Evolutionary conservation across 805 yeast genomes (phyloP).

Genomic region (Starmera amethionina): DNA sequence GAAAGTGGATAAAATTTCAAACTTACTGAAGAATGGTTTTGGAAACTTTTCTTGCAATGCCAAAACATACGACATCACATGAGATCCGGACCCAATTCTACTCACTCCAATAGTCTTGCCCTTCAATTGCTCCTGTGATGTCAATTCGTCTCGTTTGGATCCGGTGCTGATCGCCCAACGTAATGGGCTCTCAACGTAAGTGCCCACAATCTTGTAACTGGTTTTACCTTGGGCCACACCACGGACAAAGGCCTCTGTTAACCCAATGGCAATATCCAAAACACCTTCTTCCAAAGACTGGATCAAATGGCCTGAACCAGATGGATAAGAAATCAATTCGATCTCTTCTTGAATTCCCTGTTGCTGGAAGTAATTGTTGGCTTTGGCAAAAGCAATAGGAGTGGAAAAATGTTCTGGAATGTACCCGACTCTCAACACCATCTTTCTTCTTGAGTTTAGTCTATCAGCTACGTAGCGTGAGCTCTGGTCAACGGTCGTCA

Average conservation of each 20-base stretch:
- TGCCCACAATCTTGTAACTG: constrained; percentile 59
- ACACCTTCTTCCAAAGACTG: constrained; percentile 54
- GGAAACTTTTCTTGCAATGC: constrained; percentile 51
- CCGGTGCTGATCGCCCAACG: constrained; percentile 92
- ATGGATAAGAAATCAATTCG: constrained; percentile 59
- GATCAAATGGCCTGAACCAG: constrained; percentile 85
- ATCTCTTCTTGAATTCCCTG: constrained; percentile 35
- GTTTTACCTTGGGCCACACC: constrained; percentile 50
- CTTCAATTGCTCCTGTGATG: constrained; percentile 40
- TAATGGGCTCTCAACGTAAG: constrained; percentile 78
- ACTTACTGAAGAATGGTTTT: constrained; percentile 39
- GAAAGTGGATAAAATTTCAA: constrained; percentile 56
- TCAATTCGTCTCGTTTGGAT: constrained; percentile 42
- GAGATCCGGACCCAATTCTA: constrained; percentile 85
- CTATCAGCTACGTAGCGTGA: no score
- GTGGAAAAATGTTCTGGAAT: constrained; percentile 92
- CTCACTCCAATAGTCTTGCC: constrained; percentile 68
- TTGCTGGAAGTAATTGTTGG: constrained; percentile 43
- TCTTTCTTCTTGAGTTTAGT: background rate
- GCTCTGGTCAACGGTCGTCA: no score
- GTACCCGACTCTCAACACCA: constrained; percentile 54
- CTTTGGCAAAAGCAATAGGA: constrained; percentile 65
- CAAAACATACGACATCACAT: constrained; percentile 82
- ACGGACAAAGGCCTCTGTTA: constrained; percentile 85
- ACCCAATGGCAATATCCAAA: constrained; percentile 76